Conservation (phyloP, 1,284 basidiomycete species). For the Puccinia horiana region DNA sequence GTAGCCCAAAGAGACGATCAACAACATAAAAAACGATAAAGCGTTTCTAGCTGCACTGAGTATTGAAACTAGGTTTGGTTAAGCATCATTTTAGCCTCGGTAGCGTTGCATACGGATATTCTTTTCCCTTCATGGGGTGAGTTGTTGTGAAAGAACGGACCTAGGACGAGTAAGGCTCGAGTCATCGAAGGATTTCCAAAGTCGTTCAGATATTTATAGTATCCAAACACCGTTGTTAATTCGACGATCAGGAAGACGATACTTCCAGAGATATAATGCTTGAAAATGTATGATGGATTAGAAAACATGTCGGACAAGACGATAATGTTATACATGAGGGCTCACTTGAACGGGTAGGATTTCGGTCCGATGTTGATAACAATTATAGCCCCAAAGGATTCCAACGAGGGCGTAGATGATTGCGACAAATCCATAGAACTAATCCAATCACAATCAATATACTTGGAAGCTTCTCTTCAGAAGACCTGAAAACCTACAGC, state of each 20-base stretch:
- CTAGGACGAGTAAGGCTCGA: conserved; percentile 25
- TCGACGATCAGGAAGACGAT: conserved; percentile 86
- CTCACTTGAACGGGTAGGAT: conserved; percentile 78
- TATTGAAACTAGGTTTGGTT: conserved; percentile 69
- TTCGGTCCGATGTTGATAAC: conserved; percentile 77
- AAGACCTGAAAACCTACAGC: conserved; percentile 66
- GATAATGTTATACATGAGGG: neutral
- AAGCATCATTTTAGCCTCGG: neutral
- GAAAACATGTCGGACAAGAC: neutral
- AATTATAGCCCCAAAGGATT: conserved; percentile 77
- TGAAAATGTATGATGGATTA: conserved; percentile 52
- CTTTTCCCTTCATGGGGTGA: neutral
- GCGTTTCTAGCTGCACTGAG: conserved; percentile 91
- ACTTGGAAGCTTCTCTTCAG: too few species aligned
- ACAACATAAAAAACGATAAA: conserved; percentile 88
- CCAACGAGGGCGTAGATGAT: conserved; percentile 73
- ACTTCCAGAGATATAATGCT: conserved; percentile 93
- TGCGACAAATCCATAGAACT: conserved; percentile 88
- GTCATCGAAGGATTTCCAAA: conserved; percentile 71
- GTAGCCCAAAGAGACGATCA: conserved; percentile 68
- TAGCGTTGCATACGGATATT: neutral
- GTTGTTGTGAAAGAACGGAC: conserved; percentile 66
- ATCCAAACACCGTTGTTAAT: conserved; percentile 84
- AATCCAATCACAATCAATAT: neutral
- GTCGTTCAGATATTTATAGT: conserved; percentile 86